Conservation (phyloP, 257 asterid genomes). For the Solanum ahanhuiri region DNA sequence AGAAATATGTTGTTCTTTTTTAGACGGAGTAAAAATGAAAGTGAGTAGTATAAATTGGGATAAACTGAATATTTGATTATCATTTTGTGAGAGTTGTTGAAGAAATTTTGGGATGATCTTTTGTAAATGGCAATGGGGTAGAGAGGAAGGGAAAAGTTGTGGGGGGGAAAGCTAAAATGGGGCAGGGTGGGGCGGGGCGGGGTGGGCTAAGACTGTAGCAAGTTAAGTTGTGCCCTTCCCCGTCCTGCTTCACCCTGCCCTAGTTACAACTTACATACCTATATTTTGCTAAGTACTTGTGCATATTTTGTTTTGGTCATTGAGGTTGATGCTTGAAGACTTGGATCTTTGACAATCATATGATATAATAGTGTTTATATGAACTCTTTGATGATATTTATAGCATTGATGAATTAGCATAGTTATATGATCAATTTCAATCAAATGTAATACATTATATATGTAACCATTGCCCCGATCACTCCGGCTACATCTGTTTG, state of each 20-base stretch:
- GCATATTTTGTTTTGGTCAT: no score
- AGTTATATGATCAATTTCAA: neutral
- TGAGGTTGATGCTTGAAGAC: no score
- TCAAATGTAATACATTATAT: neutral
- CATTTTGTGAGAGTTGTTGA: neutral
- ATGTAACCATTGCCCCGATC: neutral
- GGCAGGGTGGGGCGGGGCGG: neutral
- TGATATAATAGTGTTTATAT: no score
- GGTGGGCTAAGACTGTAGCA: neutral
- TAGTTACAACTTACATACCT: neutral
- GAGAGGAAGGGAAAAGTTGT: neutral
- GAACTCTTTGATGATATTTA: no score
- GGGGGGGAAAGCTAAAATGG: neutral
- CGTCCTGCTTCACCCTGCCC: neutral
- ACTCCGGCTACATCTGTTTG: neutral
- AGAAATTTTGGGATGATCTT: neutral
- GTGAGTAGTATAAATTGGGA: no score
- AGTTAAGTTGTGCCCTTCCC: neutral
- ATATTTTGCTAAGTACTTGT: neutral
- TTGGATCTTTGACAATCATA: no score
- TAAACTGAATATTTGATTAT: neutral
- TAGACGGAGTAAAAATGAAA: neutral
- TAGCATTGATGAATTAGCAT: neutral
- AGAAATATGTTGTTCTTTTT: neutral
- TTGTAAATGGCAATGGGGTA: neutral